phyloP scores from a whole-genome alignment of 2,329 filamentous ascomycete species.

The Rhynchosporium agropyri region DNA sequence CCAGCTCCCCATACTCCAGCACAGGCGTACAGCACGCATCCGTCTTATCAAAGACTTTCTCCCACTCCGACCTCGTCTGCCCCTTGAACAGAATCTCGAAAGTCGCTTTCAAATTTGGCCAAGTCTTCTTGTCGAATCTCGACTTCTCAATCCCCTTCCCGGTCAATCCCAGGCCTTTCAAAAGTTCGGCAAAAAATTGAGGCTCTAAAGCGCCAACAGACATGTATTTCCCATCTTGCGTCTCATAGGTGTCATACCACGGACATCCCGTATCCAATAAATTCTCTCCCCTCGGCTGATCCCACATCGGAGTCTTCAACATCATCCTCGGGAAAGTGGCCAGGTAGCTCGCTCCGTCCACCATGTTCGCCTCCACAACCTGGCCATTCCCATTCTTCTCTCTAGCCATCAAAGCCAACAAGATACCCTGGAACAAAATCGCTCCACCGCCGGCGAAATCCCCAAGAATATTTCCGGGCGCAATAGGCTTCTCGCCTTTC shows the following conservation, averaged over 20 bases:
- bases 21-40: constrained; percentile 95
- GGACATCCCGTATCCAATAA: constrained; percentile 82
- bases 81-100: constrained; percentile 67
- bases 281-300: constrained; percentile 70
- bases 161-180: constrained; percentile 67
- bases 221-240: constrained; percentile 76
- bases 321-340: constrained; percentile 75
- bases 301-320: constrained; percentile 65
- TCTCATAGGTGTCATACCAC: constrained; percentile 89
- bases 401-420: constrained; percentile 75
- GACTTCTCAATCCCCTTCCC: constrained; percentile 53
- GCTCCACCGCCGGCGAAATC: constrained; percentile 92
- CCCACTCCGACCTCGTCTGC: constrained; percentile 80
- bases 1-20: constrained; percentile 72
- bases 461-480: constrained; percentile 81
- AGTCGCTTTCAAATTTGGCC: constrained; percentile 65
- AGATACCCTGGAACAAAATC: constrained; percentile 77
- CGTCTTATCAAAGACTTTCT: constrained; percentile 80
- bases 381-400: constrained; percentile 70
- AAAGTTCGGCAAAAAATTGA: constrained; percentile 73
- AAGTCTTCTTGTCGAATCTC: constrained; percentile 63
- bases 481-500: constrained; percentile 67
- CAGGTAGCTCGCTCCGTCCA: constrained; percentile 82
- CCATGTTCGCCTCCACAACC: constrained; percentile 96
- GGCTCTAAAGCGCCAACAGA: constrained; percentile 91